Percentiles rank a stretch among this genome's conserved stretches.
Evolutionary conservation across 805 yeast genomes (phyloP).

Genomic region (Starmerella riodocensis): DNA sequence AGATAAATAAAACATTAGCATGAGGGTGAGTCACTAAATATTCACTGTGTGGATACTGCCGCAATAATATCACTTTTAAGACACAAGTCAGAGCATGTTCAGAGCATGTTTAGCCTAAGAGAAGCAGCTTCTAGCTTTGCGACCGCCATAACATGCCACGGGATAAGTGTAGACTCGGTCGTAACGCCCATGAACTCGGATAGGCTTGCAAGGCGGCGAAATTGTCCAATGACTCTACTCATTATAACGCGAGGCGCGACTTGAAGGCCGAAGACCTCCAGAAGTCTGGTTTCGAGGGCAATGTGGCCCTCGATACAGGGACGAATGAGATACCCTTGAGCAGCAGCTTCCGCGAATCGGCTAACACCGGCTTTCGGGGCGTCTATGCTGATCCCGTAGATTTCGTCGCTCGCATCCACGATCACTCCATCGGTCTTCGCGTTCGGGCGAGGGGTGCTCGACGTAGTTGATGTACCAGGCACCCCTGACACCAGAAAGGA

Average conservation of each 20-base stretch:
- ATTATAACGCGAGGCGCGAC: conserved; percentile 19
- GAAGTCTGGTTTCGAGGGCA: conserved; percentile 13
- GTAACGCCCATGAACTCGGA: conserved; percentile 28
- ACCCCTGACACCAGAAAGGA: neutral
- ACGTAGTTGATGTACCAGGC: neutral
- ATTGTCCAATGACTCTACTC: conserved; percentile 28
- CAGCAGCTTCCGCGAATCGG: conserved; percentile 8
- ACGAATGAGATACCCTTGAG: conserved; percentile 19
- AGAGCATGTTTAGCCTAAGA: conserved; percentile 10
- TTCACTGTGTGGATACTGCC: no score
- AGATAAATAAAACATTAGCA: no score
- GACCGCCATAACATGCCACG: conserved; percentile 29
- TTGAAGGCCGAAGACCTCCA: conserved; percentile 3
- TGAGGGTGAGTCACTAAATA: no score
- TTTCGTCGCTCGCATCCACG: conserved; percentile 13
- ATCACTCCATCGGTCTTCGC: conserved; percentile 8
- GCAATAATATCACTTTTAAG: no score
- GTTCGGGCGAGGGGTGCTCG: neutral
- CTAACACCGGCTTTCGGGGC: conserved; percentile 11
- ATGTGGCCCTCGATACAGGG: conserved; percentile 9
- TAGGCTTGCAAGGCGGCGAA: conserved; percentile 28
- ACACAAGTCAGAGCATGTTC: neutral
- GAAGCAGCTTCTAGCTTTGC: conserved; percentile 16
- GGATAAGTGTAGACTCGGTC: conserved; percentile 24
- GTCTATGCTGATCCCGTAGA: conserved; percentile 14